Percentiles rank a stretch among this genome's conserved stretches.
Conservation (phyloP, 441 rosid species). For the Pelargonium fulgidum region DNA sequence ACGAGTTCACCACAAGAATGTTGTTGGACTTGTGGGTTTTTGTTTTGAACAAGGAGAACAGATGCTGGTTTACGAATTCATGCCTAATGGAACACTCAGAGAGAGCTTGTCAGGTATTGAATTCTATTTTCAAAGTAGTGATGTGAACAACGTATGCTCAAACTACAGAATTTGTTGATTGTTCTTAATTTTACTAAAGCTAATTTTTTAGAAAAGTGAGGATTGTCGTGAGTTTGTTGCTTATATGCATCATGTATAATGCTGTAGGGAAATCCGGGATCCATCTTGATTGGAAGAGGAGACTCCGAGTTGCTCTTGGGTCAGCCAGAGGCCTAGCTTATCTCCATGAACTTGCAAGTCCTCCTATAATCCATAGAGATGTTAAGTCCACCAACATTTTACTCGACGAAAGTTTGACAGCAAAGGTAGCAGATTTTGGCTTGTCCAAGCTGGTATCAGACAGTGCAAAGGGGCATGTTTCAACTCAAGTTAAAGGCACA, state of each 20-base stretch:
- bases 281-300: slow-evolving; percentile 77
- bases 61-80: slow-evolving; percentile 82
- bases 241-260: neutral
- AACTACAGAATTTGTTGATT: too few species aligned
- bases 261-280: slow-evolving; percentile 57
- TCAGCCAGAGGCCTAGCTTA: slow-evolving; percentile 90
- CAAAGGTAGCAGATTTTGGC: slow-evolving; percentile 98
- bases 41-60: slow-evolving; percentile 96
- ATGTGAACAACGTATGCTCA: neutral
- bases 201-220: too few species aligned
- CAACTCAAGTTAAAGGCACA: slow-evolving; percentile 99
- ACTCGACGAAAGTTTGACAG: slow-evolving; percentile 76
- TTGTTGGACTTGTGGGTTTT: slow-evolving; percentile 84
- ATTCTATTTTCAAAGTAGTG: neutral
- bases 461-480: slow-evolving; percentile 80
- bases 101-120: slow-evolving; percentile 63
- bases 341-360: slow-evolving; percentile 90
- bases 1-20: slow-evolving; percentile 93
- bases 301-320: slow-evolving; percentile 81
- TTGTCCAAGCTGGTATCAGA: slow-evolving; percentile 85
- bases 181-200: too few species aligned
- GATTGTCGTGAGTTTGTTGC: too few species aligned
- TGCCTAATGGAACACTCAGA: slow-evolving; percentile 82
- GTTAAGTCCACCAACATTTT: slow-evolving; percentile 83
- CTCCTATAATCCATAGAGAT: slow-evolving; percentile 95